Base-by-base conservation (phyloP, 2,329 filamentous ascomycete species). In the Colletotrichum siamense region DNA sequence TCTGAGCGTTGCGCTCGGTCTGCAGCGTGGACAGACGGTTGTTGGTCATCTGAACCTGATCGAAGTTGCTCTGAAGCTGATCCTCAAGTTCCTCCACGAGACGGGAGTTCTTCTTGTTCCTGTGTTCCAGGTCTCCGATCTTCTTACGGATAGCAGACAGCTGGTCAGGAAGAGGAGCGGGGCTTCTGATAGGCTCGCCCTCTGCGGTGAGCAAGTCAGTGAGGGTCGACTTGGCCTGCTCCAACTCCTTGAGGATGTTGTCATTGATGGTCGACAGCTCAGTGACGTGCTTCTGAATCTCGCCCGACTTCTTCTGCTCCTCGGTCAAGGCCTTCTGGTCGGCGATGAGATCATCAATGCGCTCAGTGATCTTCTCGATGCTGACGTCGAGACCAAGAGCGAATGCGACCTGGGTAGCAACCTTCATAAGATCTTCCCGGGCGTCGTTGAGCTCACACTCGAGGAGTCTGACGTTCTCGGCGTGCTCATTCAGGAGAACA, bases 61-160 rank as follows among this genome's bases (percentile, higher is more conserved):
- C 97, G 85, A 96, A 99, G 86, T 97, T 98, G 83, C 91, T 95
- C 82, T 96, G 96, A 70, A 99, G 92, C 85, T 99, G 97, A 81
- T 99, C 96, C 85, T 99, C 97, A 7, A 99, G 92, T 86, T 99
- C 96, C 83, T 99, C 95, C 10, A 99, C 95, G 15, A 99, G 89
- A 26, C 95, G 93, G 57, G 95, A 94, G 84, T 97, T 98, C 90
- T 98, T 98, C 87, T 95, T 94, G 88, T 98, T 98, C 86, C 90
- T 90, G 57, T 84, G 88, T 80, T 93, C 90, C 26, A 94, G 85
- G 59, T 93, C 91, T 9, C 82, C 81, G 84, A 94, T 92, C 82
- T 92, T 92, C 83, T 92, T 92, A 84, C 93, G 93, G 78, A 96
- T 87, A 7, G 91, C 89, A 30, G 89, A 85, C 26, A 93, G 82